A percentile compares a stretch with the other conserved stretches of the same genome.
Evolutionary conservation across 345 rosid species (phyloP).

Genomic region (Salix suchowensis): DNA sequence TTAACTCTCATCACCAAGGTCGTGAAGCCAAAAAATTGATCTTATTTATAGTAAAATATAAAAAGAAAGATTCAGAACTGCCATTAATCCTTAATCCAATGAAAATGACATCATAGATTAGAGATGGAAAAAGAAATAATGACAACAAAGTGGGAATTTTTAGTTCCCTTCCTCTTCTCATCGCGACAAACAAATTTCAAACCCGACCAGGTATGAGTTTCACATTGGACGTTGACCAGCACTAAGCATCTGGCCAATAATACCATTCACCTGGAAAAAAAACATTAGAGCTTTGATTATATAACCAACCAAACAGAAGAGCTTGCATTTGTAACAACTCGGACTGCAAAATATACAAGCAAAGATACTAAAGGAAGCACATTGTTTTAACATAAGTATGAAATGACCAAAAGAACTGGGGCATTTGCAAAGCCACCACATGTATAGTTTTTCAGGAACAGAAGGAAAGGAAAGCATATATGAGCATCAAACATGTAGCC

Average conservation of each 20-base stretch:
- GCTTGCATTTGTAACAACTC: neutral
- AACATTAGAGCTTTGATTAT: neutral
- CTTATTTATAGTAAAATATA: neutral
- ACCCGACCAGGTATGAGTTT: neutral
- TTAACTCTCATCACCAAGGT: neutral
- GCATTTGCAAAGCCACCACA: neutral
- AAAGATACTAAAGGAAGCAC: neutral
- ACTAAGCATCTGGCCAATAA: slow-evolving; percentile 85
- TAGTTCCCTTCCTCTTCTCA: neutral
- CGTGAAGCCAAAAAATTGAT: neutral
- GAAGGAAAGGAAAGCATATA: neutral
- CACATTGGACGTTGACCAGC: slow-evolving; percentile 63
- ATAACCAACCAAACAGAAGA: neutral
- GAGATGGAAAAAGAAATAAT: neutral
- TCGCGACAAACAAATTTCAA: neutral
- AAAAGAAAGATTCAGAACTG: neutral
- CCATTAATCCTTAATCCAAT: neutral
- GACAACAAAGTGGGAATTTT: neutral
- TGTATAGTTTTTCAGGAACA: neutral
- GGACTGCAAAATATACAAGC: neutral
- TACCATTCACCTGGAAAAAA: slow-evolving; percentile 66
- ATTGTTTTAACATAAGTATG: neutral
- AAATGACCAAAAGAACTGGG: neutral
- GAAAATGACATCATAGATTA: neutral
- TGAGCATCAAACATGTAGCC: neutral